Evolutionary conservation across 768 basidiomycete genomes (phyloP).

Genomic region (Leccinum longicurvipes): DNA sequence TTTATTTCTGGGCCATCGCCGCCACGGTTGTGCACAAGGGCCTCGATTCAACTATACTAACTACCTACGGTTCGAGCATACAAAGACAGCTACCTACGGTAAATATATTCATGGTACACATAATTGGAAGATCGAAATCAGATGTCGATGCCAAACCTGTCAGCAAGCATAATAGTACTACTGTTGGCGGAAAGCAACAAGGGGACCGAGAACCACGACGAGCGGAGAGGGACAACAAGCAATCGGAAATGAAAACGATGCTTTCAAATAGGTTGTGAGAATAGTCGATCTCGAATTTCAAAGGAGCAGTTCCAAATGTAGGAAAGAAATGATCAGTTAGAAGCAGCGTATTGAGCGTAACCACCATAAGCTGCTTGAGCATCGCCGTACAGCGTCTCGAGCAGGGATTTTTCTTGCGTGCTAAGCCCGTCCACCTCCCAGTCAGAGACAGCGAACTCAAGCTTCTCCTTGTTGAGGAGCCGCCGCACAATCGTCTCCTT

Average conservation of each 20-base stretch:
- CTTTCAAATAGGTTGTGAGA: neutral
- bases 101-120: neutral
- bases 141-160: neutral
- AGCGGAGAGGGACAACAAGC: neutral
- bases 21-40: neutral
- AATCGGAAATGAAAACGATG: neutral
- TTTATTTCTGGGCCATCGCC: neutral
- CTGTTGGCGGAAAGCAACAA: neutral
- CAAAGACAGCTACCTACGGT: neutral
- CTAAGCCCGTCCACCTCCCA: constrained; percentile 20
- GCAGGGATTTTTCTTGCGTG: constrained; percentile 15
- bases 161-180: neutral
- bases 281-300: neutral
- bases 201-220: neutral
- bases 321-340: constrained; percentile 2
- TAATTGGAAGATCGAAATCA: neutral
- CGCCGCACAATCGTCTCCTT: constrained; percentile 11
- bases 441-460: constrained; percentile 21
- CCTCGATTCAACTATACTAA: neutral
- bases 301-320: neutral
- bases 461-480: constrained; percentile 11
- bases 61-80: too few species aligned
- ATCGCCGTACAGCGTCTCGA: constrained; percentile 24
- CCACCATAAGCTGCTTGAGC: constrained; percentile 27
- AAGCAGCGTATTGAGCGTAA: constrained; percentile 9